Percentiles rank a stretch among this genome's conserved stretches.
Evolutionary conservation across 495 filamentous ascomycete genomes (phyloP).

Genomic region (Aspergillus affinis): DNA sequence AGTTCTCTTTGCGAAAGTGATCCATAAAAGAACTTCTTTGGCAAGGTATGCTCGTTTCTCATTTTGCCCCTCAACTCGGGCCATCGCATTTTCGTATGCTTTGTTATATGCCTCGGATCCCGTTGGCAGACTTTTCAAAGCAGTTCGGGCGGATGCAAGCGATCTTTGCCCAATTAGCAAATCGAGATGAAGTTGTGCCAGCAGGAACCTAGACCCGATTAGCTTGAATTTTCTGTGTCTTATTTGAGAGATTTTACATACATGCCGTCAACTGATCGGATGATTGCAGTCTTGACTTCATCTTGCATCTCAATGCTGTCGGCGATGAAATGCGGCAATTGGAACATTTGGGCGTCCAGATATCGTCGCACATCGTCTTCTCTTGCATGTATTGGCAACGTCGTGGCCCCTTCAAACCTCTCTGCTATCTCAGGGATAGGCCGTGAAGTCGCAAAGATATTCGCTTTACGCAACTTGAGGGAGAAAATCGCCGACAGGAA

Average conservation of each 20-base stretch:
- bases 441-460: conserved; percentile 32
- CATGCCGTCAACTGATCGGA: conserved; percentile 39
- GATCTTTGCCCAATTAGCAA: too few species aligned
- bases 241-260: conserved; percentile 21
- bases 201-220: conserved; percentile 46
- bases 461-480: conserved; percentile 8
- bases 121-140: conserved; percentile 34
- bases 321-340: conserved; percentile 17
- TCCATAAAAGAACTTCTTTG: conserved; percentile 31
- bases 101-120: conserved; percentile 19
- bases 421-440: conserved; percentile 16
- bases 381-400: conserved; percentile 28
- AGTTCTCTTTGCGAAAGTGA: conserved; percentile 36
- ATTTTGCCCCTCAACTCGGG: conserved; percentile 27
- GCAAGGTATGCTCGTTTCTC: conserved; percentile 28
- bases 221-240: conserved; percentile 1
- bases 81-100: conserved; percentile 25
- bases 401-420: conserved; percentile 12
- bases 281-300: conserved; percentile 31
- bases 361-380: too few species aligned
- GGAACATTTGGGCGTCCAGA: conserved; percentile 15
- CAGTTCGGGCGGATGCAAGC: conserved; percentile 33
- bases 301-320: conserved; percentile 23
- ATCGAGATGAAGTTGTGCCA: conserved; percentile 51
- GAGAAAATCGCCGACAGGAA: conserved; percentile 16